Evolutionary conservation across 345 rosid genomes (phyloP).

Genomic region (Eucalyptus brandiana): DNA sequence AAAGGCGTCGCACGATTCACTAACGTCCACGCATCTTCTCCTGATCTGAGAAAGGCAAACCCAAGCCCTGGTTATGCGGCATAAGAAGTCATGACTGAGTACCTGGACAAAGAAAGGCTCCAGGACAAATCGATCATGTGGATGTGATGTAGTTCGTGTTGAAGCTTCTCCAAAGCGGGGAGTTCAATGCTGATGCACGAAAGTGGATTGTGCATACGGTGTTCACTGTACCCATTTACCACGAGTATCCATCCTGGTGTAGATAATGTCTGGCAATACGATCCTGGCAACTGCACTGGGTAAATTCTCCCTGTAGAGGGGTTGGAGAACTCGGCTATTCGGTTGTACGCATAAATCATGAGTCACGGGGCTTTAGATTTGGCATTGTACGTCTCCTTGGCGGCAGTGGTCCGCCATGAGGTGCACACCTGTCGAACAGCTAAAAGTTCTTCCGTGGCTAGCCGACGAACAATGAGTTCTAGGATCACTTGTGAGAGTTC

Average conservation of each 20-base stretch:
- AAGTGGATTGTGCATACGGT: neutral
- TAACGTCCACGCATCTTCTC: too few species aligned
- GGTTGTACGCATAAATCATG: neutral
- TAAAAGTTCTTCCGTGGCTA: neutral
- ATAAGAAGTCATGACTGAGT: accelerated
- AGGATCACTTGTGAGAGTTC: neutral
- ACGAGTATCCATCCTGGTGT: neutral
- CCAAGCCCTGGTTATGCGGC: too few species aligned
- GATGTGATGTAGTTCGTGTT: too few species aligned
- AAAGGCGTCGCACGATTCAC: too few species aligned
- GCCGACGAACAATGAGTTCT: neutral
- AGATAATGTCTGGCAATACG: accelerated
- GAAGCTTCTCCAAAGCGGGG: neutral
- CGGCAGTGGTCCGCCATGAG: neutral
- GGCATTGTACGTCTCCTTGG: neutral
- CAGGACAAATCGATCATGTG: too few species aligned
- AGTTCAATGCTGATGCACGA: neutral
- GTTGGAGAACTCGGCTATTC: neutral
- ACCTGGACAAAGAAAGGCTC: too few species aligned
- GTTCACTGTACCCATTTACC: neutral
- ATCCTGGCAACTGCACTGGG: neutral
- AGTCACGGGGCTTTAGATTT: neutral
- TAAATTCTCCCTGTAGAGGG: neutral
- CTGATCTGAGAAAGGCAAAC: too few species aligned
- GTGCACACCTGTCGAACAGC: neutral